These are phyloP conservation scores for Drosera spatulata DNA, from an alignment of 179 eudicot species.

Conservation along the genomic window DNA sequence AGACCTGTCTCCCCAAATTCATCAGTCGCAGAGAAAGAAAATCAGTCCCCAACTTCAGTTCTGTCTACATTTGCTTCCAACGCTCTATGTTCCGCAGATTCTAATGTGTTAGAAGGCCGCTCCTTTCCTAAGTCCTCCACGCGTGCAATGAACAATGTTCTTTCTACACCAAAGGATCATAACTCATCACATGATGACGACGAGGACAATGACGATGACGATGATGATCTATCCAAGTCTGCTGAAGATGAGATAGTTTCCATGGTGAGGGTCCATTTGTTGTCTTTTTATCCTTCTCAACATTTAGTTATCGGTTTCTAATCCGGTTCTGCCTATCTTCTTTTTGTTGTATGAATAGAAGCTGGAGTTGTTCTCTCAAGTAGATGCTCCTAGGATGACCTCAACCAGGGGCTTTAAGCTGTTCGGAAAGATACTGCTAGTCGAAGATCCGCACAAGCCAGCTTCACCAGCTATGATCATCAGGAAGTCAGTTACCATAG, in stretches of 20 bases:
- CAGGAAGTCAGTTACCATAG: background rate
- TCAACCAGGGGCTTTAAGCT: constrained; percentile 16
- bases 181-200: constrained; percentile 9
- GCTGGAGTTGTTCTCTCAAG: constrained; percentile 20
- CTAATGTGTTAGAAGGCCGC: constrained; percentile 10
- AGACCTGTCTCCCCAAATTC: constrained; percentile 27
- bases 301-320: background rate
- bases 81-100: constrained; percentile 19
- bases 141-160: constrained; percentile 11
- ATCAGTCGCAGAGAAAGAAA: constrained; percentile 32
- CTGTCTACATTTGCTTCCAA: constrained; percentile 24
- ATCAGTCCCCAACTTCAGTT: constrained; percentile 78
- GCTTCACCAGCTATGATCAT: constrained; percentile 2
- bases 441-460: constrained; percentile 6
- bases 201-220: background rate
- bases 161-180: constrained; percentile 6
- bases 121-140: constrained; percentile 42
- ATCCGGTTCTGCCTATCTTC: background rate
- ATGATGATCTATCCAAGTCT: constrained; percentile 1
- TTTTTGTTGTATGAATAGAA: constrained; percentile 16
- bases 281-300: background rate
- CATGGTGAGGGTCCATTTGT: constrained; percentile 13
- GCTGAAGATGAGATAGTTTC: constrained; percentile 9
- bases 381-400: constrained; percentile 8
- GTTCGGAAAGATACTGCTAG: constrained; percentile 21